phyloP scores from a whole-genome alignment of 495 filamentous ascomycete genomes.

The Penicillium simplicissimum region DNA sequence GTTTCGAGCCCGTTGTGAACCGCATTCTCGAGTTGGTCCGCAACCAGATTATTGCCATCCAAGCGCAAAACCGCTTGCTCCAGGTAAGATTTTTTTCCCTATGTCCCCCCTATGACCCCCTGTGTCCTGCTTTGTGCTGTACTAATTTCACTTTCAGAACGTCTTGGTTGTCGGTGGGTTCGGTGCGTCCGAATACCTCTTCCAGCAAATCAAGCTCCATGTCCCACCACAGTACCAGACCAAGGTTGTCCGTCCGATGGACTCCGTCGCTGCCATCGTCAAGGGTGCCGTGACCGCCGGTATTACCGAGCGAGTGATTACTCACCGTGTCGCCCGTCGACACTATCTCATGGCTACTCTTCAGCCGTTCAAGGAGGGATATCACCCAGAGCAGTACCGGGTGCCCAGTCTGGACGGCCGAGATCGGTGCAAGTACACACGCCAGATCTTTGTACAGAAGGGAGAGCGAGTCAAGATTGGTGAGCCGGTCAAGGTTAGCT shows the following conservation, averaged over 20 bases:
- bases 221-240: slow-evolving; percentile 77
- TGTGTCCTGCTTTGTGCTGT: background rate
- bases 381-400: slow-evolving; percentile 96
- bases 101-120: too few species aligned
- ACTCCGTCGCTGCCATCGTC: slow-evolving; percentile 78
- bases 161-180: slow-evolving; percentile 79
- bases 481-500: slow-evolving; percentile 97
- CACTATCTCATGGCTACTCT: slow-evolving; percentile 99
- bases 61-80: slow-evolving; percentile 69
- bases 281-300: slow-evolving; percentile 84
- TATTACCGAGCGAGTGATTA: slow-evolving; percentile 95
- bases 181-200: slow-evolving; percentile 79
- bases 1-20: slow-evolving; percentile 79
- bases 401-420: slow-evolving; percentile 96
- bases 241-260: slow-evolving; percentile 82
- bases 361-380: slow-evolving; percentile 97
- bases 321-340: slow-evolving; percentile 93
- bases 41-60: slow-evolving; percentile 81
- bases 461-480: slow-evolving; percentile 98
- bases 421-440: slow-evolving; percentile 97
- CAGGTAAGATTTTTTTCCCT: slow-evolving; percentile 63
- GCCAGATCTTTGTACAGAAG: slow-evolving; percentile 98
- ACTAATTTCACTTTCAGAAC: slow-evolving; percentile 51
- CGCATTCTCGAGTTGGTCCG: slow-evolving; percentile 74
- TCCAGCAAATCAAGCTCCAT: slow-evolving; percentile 80